phyloP scores from a whole-genome alignment of 129 eudicot genomes.

The Flaveria trinervia region DNA sequence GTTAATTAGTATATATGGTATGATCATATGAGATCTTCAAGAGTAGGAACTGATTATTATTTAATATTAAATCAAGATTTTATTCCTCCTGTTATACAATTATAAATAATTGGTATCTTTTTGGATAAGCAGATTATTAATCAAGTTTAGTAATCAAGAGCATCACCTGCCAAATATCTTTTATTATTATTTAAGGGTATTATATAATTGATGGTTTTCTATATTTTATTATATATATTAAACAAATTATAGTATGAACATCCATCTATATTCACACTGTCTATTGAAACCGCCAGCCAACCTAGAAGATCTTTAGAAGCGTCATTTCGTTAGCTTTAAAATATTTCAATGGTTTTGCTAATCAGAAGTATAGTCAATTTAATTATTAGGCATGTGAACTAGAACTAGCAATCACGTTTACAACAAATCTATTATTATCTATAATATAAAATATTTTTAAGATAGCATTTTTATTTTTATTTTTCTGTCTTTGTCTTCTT shows the following conservation, averaged over 20 bases:
- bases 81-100: background rate
- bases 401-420: no score
- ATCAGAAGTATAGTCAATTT: no score
- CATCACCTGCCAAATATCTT: background rate
- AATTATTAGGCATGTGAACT: no score
- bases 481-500: no score
- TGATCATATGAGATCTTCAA: conserved; percentile 28
- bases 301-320: background rate
- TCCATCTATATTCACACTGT: conserved; percentile 34
- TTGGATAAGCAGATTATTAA: background rate
- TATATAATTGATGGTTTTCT: conserved; percentile 11
- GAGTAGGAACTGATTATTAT: conserved; percentile 12
- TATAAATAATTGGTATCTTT: background rate
- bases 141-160: background rate
- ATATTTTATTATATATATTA: background rate
- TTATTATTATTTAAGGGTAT: background rate
- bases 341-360: no score
- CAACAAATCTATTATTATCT: no score
- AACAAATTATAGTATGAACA: conserved; percentile 1
- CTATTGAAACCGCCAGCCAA: conserved; percentile 6
- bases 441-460: no score
- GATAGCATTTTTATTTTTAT: no score
- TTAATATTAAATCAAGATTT: background rate
- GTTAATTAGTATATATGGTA: background rate
- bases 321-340: background rate